Evolutionary conservation across 768 basidiomycete species (phyloP).

Genomic region (Lentinula boryana): DNA sequence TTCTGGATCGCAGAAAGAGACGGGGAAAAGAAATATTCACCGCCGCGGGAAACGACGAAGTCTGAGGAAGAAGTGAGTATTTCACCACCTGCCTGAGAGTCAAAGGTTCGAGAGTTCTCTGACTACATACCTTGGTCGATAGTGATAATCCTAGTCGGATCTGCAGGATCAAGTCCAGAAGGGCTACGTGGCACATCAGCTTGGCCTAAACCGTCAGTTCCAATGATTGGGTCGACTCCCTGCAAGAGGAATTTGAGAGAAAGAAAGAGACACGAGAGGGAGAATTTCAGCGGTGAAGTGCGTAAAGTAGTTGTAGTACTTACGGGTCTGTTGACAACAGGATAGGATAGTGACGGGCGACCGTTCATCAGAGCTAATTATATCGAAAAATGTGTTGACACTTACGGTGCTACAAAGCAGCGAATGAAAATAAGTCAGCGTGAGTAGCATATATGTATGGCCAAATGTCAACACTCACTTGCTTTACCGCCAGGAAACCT

Average conservation of each 20-base stretch:
- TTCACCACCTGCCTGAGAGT: too few species aligned
- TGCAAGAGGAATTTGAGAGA: background rate
- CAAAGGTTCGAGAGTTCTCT: background rate
- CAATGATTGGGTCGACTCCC: conserved; percentile 12
- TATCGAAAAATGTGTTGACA: too few species aligned
- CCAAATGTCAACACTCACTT: background rate
- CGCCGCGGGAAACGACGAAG: conserved; percentile 20
- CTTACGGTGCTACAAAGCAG: too few species aligned
- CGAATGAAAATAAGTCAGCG: too few species aligned
- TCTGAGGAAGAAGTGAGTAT: background rate
- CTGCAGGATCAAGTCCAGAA: conserved; percentile 6
- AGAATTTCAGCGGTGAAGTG: background rate
- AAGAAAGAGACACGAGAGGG: background rate
- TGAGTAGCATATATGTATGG: too few species aligned
- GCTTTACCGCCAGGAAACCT: background rate
- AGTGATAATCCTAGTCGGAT: conserved; percentile 1
- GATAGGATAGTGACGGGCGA: background rate
- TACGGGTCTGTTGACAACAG: background rate
- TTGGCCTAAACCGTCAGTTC: background rate
- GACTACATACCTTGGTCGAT: conserved; percentile 3
- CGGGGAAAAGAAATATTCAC: conserved; percentile 26
- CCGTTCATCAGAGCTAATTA: too few species aligned
- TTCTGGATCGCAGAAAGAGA: conserved; percentile 18
- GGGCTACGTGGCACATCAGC: background rate
- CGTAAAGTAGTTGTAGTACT: background rate